These are phyloP conservation scores for Aspergillus piperis DNA, from an alignment of 2,329 filamentous ascomycete genomes.

Conservation along the genomic window DNA sequence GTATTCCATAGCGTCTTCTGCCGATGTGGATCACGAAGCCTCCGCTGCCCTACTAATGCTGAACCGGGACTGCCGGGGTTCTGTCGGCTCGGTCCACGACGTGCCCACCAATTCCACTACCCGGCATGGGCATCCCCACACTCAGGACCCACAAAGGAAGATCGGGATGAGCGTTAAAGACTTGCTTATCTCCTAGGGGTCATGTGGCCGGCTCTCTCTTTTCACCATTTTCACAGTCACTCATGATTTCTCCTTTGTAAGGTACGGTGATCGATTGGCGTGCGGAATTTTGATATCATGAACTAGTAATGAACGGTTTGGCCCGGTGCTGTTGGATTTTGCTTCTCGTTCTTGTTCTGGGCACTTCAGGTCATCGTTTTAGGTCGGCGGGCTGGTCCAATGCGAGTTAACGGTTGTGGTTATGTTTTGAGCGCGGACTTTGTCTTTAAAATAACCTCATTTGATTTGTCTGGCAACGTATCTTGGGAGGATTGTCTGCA, in stretches of 20 bases:
- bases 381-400: background rate
- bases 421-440: background rate
- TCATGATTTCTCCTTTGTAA: slow-evolving; percentile 7
- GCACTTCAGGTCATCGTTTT: background rate
- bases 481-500: no score
- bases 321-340: background rate
- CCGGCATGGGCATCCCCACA: slow-evolving; percentile 4
- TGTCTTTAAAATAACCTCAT: background rate
- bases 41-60: slow-evolving; percentile 87
- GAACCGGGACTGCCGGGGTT: slow-evolving; percentile 70
- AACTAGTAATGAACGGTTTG: background rate
- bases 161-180: slow-evolving; percentile 59
- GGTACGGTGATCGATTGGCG: background rate
- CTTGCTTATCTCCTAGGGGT: slow-evolving; percentile 51
- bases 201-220: slow-evolving; percentile 3
- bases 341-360: background rate
- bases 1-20: slow-evolving; percentile 46
- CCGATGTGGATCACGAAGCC: slow-evolving; percentile 72
- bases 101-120: slow-evolving; percentile 16
- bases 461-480: no score
- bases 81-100: slow-evolving; percentile 35
- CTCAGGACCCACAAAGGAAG: slow-evolving; percentile 32
- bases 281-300: background rate
- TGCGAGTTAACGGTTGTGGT: background rate
- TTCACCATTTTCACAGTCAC: background rate